Conservation (phyloP, 352 stramenopile species). For the Phytophthora melonis region DNA sequence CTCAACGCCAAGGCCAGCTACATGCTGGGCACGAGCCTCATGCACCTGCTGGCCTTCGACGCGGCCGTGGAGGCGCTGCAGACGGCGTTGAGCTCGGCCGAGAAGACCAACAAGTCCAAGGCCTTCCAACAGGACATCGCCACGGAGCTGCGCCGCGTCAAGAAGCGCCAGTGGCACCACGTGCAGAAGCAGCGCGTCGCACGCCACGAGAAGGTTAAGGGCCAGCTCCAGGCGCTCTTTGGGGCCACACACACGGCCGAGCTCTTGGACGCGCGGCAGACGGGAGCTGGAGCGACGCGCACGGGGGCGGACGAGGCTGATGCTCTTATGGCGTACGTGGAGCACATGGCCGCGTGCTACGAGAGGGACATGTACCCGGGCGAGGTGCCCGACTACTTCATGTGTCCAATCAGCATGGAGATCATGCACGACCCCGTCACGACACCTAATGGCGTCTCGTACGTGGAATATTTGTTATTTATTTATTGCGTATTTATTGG, state of each 20-base stretch:
- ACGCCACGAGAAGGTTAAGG: conserved; percentile 55
- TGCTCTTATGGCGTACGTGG: conserved; percentile 68
- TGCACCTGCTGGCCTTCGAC: conserved; percentile 59
- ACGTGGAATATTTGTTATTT: conserved; percentile 17
- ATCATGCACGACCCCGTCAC: conserved; percentile 83
- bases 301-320: conserved; percentile 28
- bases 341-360: conserved; percentile 55
- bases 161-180: conserved; percentile 75
- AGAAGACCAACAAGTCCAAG: conserved; percentile 67
- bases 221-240: conserved; percentile 54
- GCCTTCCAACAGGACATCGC: conserved; percentile 70
- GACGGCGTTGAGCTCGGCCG: conserved; percentile 55
- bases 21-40: conserved; percentile 70
- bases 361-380: conserved; percentile 61
- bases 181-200: conserved; percentile 45
- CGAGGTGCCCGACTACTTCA: conserved; percentile 80
- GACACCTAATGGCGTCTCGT: conserved; percentile 85
- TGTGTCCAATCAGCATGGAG: conserved; percentile 88
- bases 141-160: conserved; percentile 61
- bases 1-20: conserved; percentile 85
- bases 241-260: conserved; percentile 30
- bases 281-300: background rate
- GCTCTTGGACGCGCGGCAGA: conserved; percentile 25
- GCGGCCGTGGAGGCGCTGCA: conserved; percentile 62
- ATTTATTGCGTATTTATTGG: background rate